Base-by-base conservation (phyloP, 1,139 yeast genomes). In the Pichia sp. region DNA sequence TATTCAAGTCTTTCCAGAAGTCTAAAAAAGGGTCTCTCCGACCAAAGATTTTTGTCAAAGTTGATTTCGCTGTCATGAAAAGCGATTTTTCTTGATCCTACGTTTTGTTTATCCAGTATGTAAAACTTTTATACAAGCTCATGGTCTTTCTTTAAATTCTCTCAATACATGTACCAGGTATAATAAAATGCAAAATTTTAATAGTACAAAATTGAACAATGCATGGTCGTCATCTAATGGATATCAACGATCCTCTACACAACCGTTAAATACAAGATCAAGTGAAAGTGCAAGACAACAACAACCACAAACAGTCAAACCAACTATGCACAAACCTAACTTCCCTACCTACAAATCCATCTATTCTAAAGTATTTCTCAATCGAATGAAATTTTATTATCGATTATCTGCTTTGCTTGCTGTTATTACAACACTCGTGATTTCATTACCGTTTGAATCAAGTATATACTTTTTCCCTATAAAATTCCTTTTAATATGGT, bases 351-450 rank as follows among this genome's bases (percentile, higher is more conserved):
- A 41, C 25, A 42, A 23, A 11, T 40, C 39, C 4, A 28, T 44
- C 14, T 41, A 24, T 28, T 21, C 26, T 3, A 52, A 51, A 30
- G 53, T 54, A 4, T 45, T 49, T 18, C 31, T 43, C 34, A 48
- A 53, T 15, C 44, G 65, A 40, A 40, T 61, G 44, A 48, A 43
- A 31, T 61, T 50, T 42, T 56, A 51, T 40, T 46, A 51, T 21
- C 46, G 72, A 36, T 50, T 71, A 35, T 53, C 68, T 8, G 53
- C 61, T 22, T 52, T 65, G 2, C 37, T 60, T 4, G 50, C 72
- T 5, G 15, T 64, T 3, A 6, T 61, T 1, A 39, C 64, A 5
- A 54, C 65, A 1, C 6, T 63, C 4, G 4, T 45, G 6, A 11
- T 50, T 5, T 30, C 36, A 33, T 50, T 33, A 49, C 34, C 53